Evolutionary conservation across 108 stramenopile genomes (phyloP).

Genomic region (Epithemia pelagica): DNA sequence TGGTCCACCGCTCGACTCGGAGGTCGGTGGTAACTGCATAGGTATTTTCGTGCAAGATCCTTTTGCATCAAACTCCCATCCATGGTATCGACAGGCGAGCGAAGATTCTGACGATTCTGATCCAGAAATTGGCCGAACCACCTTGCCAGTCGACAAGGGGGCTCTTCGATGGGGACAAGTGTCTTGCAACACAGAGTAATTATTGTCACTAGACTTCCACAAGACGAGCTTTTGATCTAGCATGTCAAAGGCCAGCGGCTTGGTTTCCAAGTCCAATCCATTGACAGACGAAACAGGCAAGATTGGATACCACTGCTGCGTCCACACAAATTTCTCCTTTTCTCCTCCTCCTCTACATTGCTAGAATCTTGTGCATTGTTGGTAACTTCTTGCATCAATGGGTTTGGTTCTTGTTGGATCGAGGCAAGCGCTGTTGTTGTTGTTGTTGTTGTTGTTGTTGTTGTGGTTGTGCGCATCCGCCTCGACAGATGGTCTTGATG

Average conservation of each 20-base stretch:
- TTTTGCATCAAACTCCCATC: constrained; percentile 2
- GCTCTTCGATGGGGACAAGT: not conserved
- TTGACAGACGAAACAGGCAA: not conserved
- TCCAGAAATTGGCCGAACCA: not conserved
- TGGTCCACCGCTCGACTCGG: too few species aligned
- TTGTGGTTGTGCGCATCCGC: too few species aligned
- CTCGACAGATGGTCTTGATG: too few species aligned
- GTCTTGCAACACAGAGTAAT: not conserved
- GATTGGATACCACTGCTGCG: not conserved
- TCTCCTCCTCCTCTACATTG: too few species aligned
- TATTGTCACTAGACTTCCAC: not conserved
- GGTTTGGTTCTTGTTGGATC: too few species aligned
- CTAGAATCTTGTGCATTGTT: too few species aligned
- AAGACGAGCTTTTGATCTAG: not conserved
- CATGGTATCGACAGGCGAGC: constrained; percentile 3
- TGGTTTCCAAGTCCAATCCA: not conserved
- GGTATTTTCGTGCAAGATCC: not conserved
- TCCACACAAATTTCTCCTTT: not conserved
- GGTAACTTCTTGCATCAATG: too few species aligned
- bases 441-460: too few species aligned
- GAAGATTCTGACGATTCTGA: not conserved
- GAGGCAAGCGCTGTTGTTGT: too few species aligned
- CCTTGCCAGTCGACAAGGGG: not conserved
- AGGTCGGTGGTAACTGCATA: not conserved
- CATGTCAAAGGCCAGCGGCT: not conserved